Base-by-base conservation (phyloP, 371 early-diverging fungal species). In the Dentiscutata heterogama region DNA sequence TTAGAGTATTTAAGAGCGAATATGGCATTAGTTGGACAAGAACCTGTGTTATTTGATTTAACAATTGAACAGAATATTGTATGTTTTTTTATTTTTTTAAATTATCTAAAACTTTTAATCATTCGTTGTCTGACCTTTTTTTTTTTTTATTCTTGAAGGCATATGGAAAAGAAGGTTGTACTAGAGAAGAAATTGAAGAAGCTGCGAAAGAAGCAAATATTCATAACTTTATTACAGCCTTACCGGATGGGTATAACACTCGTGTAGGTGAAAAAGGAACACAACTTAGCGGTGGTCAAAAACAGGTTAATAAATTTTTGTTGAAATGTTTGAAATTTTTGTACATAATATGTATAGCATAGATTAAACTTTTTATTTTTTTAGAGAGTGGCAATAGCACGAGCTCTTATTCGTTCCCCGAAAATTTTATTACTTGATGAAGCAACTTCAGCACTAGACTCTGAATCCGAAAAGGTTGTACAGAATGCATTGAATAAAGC, bases 391-490 rank as follows among this genome's bases (percentile, higher is more conserved):
- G 90, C 91, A 18, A 90, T 94, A 75, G 92, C 94, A 35, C 89
- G 95, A 81, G 93, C 93, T 0, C 65, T 92, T 25, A 91, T 99
- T 84, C 93, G 94, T 76, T 92, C 97, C 80, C 97, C 97, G 31
- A 90, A 88, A 76, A 91, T 99, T 8, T 86, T 99, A 63, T 86
- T 99, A 25, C 86, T 99, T 50, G 99, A 99, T 83, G 99, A 99
- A 85, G 98, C 99, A 0, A 99, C 99, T 0, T 94, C 95, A 2
- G 97, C 98, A 0, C 83, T 98, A 63, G 98, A 98, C 86, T 92
- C 94, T 27, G 93, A 95, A 83, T 93, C 94, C 51, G 99, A 99
- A 86, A 92, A 92, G 80, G 85, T 95, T 25, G 96, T 99, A 6
- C 97, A 98, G 83, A 90, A 90, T 58, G 98, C 97, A 0, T 86